Percentiles rank a stretch among this genome's conserved stretches.
phyloP scores from a whole-genome alignment of 2,329 filamentous ascomycete species.

The Fusarium zealandicum region DNA sequence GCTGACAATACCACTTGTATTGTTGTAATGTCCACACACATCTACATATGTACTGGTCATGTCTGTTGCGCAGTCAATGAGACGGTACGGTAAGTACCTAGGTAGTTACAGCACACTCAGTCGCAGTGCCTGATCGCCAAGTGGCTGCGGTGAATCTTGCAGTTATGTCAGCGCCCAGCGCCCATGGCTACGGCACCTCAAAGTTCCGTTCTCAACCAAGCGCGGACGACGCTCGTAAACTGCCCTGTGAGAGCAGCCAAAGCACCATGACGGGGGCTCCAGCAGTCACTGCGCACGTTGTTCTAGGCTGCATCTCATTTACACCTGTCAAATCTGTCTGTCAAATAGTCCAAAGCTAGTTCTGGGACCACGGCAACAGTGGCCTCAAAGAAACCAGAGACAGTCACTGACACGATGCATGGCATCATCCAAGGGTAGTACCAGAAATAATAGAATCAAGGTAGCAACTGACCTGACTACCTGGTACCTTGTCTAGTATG shows the following conservation, averaged over 20 bases:
- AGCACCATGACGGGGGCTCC: not conserved
- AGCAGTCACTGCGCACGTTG: slow-evolving; percentile 1
- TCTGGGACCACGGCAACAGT: not conserved
- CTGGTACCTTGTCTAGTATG: too few species aligned
- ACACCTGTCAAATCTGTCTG: slow-evolving; percentile 21
- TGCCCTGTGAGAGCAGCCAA: not conserved
- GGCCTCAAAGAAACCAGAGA: slow-evolving; percentile 3
- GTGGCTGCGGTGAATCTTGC: not conserved
- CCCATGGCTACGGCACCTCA: not conserved
- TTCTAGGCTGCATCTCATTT: slow-evolving; percentile 14
- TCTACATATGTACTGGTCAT: not conserved
- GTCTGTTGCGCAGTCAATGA: too few species aligned
- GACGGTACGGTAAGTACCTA: too few species aligned
- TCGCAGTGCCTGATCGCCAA: not conserved
- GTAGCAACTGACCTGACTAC: too few species aligned
- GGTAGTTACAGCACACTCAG: too few species aligned
- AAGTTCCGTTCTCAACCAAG: slow-evolving; percentile 12
- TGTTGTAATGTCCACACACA: slow-evolving; percentile 1
- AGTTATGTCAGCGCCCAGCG: not conserved
- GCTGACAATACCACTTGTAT: not conserved
- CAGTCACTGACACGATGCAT: too few species aligned
- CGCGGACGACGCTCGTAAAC: not conserved
- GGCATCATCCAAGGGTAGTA: too few species aligned
- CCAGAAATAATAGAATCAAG: too few species aligned
- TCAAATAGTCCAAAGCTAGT: slow-evolving; percentile 9